Evolutionary conservation across 768 basidiomycete species (phyloP), one percentile per base, ranked within the genome.

Genomic region (Kwoniella botswanensis): DNA sequence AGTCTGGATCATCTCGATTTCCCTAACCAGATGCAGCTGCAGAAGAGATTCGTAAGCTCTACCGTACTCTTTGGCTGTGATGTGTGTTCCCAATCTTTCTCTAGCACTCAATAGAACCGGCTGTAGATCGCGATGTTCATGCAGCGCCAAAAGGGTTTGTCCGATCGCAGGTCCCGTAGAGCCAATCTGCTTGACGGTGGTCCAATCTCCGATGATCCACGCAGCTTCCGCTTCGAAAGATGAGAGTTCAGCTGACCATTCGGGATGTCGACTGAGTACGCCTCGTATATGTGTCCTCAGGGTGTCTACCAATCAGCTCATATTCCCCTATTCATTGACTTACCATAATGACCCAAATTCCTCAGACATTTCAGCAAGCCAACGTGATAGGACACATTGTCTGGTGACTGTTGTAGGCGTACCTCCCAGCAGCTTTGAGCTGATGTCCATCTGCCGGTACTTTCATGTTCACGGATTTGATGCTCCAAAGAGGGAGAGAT

Each of bases 391-490:
- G 91, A 88, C 4, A 96, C 86, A 74, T 96, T 94, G 76, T 96
- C 90, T 0, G 96, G 95, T 22, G 90, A 89, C 68, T 93, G 90
- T 79, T 98, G 96, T 17, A 99, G 86, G 59, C 91, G 88, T 13
- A 98, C 90, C 83, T 99, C 97, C 97, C 97, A 99, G 78, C 97
- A 99, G 79, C 96, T 98, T 83, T 98, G 97, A 9, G 97, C 96
- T 10, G 94, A 92, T 2, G 97, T 98, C 97, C 97, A 99, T 54
- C 90, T 88, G 0, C 97, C 97, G 2, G 92, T 96, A 74, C 92
- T 95, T 83, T 99, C 97, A 77, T 99, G 97, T 79, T 98, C 92
- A 54, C 97, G 90, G 71, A 99, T 98, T 82, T 97, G 94, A 83
- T 97, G 93, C 74, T 98, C 93, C 58, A 98, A 83, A 3, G 93